Evolutionary conservation across 2,329 filamentous ascomycete species (phyloP).

Genomic region (Fusarium sp.): DNA sequence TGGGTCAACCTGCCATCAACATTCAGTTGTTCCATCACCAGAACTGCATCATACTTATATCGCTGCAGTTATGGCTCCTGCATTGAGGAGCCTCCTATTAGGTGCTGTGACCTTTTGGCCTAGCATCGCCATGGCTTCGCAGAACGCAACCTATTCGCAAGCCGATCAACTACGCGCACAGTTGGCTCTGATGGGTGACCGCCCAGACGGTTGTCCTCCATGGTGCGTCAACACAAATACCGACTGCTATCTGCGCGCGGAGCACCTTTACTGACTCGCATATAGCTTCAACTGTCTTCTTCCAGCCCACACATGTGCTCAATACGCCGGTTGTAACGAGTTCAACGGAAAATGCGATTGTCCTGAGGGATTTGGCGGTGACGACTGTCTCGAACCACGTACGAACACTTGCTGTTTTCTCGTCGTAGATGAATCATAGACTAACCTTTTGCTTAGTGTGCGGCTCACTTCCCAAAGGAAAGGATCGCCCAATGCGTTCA

Average conservation of each 20-base stretch:
- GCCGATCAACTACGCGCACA: conserved; percentile 72
- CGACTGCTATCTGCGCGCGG: background rate
- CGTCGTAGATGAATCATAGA: background rate
- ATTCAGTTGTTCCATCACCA: conserved; percentile 24
- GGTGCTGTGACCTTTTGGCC: conserved; percentile 58
- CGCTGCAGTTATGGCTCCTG: conserved; percentile 56
- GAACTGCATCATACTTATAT: conserved; percentile 37
- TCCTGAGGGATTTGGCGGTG: conserved; percentile 90
- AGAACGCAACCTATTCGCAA: conserved; percentile 70
- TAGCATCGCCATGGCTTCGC: conserved; percentile 55
- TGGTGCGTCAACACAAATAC: conserved; percentile 62
- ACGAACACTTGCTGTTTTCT: conserved; percentile 47
- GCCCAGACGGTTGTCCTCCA: conserved; percentile 82
- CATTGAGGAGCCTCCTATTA: conserved; percentile 55
- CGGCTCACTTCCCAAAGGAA: conserved; percentile 85
- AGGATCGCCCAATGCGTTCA: conserved; percentile 79
- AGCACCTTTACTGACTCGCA: conserved; percentile 20
- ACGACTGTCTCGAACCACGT: conserved; percentile 90
- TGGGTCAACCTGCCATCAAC: conserved; percentile 31
- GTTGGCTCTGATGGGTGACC: conserved; percentile 77
- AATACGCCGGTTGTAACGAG: conserved; percentile 89
- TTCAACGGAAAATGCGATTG: conserved; percentile 94
- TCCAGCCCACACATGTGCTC: conserved; percentile 89
- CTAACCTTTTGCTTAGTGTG: conserved; percentile 68
- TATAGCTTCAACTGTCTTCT: conserved; percentile 96